Conservation (phyloP, 2,329 filamentous ascomycete species). For the Aplosporella prunicola region DNA sequence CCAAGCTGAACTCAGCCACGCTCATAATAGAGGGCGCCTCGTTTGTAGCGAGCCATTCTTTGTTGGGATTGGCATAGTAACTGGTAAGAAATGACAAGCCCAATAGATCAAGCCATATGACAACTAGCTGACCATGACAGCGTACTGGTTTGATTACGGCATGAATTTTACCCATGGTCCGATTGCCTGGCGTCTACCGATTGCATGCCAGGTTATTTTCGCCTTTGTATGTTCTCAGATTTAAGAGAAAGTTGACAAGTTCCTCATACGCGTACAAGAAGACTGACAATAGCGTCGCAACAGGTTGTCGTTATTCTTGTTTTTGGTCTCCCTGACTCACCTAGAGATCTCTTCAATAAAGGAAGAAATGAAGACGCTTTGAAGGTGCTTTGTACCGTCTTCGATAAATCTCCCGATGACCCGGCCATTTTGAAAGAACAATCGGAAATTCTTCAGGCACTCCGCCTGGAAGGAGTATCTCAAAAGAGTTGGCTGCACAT, state of each 20-base stretch:
- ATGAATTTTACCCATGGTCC: slow-evolving; percentile 28
- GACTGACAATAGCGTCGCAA: too few relatives aligned
- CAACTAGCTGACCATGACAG: slow-evolving; percentile 24
- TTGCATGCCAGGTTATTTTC: slow-evolving; percentile 43
- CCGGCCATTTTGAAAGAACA: slow-evolving; percentile 49
- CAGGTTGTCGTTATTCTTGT: slow-evolving; percentile 31
- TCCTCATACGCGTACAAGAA: too few relatives aligned
- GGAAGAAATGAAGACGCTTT: slow-evolving; percentile 39
- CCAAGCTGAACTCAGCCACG: slow-evolving; percentile 43
- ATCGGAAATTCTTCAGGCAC: slow-evolving; percentile 51
- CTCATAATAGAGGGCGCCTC: slow-evolving; percentile 49
- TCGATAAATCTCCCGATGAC: slow-evolving; percentile 40
- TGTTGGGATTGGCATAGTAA: slow-evolving; percentile 41
- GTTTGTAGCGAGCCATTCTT: slow-evolving; percentile 45
- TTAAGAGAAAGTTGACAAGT: too few relatives aligned
- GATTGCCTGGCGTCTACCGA: slow-evolving; percentile 40
- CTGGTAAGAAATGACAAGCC: slow-evolving; percentile 14
- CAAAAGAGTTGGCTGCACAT: slow-evolving; percentile 11
- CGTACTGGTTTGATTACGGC: slow-evolving; percentile 43
- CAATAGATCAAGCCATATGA: too few relatives aligned
- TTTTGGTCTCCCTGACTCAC: slow-evolving; percentile 23
- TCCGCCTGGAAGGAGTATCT: slow-evolving; percentile 16
- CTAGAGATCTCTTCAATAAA: slow-evolving; percentile 24
- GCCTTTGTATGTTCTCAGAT: slow-evolving; percentile 27
- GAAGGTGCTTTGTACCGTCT: slow-evolving; percentile 40